phyloP scores from a whole-genome alignment of 192 early-diverging fungal species.

The Rhizoclosmatium globosum region DNA sequence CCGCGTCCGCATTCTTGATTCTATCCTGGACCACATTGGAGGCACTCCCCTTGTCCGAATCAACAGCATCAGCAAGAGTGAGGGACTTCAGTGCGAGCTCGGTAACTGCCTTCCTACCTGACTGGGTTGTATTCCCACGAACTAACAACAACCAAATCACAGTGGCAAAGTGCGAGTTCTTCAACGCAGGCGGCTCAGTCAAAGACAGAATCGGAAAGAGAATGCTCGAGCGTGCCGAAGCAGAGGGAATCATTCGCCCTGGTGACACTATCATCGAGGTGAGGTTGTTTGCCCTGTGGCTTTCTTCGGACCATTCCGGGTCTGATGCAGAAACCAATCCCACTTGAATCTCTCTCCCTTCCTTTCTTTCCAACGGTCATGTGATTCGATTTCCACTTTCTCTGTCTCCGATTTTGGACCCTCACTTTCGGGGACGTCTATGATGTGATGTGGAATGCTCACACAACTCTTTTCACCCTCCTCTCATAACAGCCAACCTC shows the following conservation, averaged over 20 bases:
- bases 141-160: not conserved
- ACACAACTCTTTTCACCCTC: not conserved
- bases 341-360: no score
- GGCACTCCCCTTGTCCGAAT: slow-evolving; percentile 95
- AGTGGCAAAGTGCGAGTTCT: slow-evolving; percentile 97
- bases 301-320: no score
- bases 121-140: no score
- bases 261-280: slow-evolving; percentile 95
- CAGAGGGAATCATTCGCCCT: slow-evolving; percentile 87
- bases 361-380: no score
- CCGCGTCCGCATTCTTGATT: slow-evolving; percentile 73
- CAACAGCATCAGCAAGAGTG: slow-evolving; percentile 84
- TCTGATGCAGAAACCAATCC: no score
- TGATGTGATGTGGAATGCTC: not conserved
- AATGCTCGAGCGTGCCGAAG: slow-evolving; percentile 96
- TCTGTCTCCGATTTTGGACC: not conserved
- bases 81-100: slow-evolving; percentile 92
- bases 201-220: slow-evolving; percentile 98
- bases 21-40: slow-evolving; percentile 94
- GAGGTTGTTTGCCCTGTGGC: not conserved
- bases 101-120: not conserved
- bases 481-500: slow-evolving; percentile 77
- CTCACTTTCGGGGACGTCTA: not conserved
- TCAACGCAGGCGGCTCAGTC: slow-evolving; percentile 98
- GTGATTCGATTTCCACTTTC: not conserved